phyloP scores from a whole-genome alignment of 768 basidiomycete species.

The Kwoniella bestiolae region DNA sequence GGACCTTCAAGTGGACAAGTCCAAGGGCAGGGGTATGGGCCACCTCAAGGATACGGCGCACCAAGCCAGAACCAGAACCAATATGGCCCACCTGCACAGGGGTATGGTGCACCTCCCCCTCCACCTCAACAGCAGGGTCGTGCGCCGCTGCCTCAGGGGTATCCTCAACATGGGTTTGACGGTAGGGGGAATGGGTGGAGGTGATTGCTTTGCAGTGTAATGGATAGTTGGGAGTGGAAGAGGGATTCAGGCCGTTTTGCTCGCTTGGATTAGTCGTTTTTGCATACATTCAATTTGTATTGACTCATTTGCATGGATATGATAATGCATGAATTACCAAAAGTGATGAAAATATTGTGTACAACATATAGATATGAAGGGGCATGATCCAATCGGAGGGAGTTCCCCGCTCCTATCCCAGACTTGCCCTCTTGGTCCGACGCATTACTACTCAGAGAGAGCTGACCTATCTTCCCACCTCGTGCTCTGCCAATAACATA shows the following conservation, averaged over 20 bases:
- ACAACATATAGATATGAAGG: background rate
- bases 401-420: no score
- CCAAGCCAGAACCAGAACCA: background rate
- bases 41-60: conserved; percentile 7
- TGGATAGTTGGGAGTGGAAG: no score
- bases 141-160: conserved; percentile 14
- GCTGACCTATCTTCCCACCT: conserved; percentile 59
- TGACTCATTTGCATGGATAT: background rate
- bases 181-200: conserved; percentile 20
- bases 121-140: conserved; percentile 8
- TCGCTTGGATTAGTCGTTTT: no score
- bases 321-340: conserved; percentile 2
- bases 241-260: no score
- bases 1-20: no score
- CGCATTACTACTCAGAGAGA: no score
- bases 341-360: background rate
- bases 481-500: conserved; percentile 94
- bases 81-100: conserved; percentile 11
- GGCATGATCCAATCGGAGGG: background rate
- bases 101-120: conserved; percentile 22
- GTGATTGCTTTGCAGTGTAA: no score
- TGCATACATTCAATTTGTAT: background rate
- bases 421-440: background rate
- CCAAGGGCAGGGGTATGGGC: conserved; percentile 16
- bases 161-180: conserved; percentile 10